Percentiles rank a stretch among this genome's conserved stretches.
Conservation (phyloP, 2,329 filamentous ascomycete species). For the Fusarium sororula region DNA sequence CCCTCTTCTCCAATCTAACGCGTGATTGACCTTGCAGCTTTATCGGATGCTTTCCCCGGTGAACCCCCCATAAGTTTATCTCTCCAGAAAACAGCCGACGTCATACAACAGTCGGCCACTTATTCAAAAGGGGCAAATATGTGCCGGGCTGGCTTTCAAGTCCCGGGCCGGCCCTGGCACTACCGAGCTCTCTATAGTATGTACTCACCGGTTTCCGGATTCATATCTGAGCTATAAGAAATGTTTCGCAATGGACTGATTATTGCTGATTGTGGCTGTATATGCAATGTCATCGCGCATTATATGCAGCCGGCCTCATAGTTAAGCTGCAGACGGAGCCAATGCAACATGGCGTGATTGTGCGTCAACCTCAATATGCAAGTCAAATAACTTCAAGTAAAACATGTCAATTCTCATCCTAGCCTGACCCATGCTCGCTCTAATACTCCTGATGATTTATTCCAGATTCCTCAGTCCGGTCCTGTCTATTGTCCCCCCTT, state of each 20-base stretch:
- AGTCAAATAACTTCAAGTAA: background rate
- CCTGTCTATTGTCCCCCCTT: constrained; percentile 25
- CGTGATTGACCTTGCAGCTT: background rate
- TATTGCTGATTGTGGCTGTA: background rate
- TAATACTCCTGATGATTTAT: constrained; percentile 31
- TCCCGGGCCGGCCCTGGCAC: constrained; percentile 3
- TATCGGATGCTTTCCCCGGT: constrained; percentile 1
- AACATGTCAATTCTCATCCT: constrained; percentile 6
- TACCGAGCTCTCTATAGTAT: background rate
- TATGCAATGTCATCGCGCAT: background rate
- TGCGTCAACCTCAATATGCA: background rate
- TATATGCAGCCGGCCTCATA: constrained; percentile 4
- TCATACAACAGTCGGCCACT: background rate
- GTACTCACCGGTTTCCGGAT: background rate
- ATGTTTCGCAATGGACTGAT: background rate
- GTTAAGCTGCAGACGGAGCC: background rate
- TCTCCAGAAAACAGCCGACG: background rate
- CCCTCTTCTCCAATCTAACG: background rate
- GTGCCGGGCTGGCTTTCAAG: background rate
- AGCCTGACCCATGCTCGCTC: constrained; percentile 35
- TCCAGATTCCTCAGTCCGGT: constrained; percentile 12
- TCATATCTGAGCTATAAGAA: background rate
- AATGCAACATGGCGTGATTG: background rate
- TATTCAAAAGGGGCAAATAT: background rate
- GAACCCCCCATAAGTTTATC: background rate